Percentiles rank a stretch among this genome's conserved stretches.
Evolutionary conservation across 1,284 basidiomycete species (phyloP).

Genomic region (Microbotryum violaceum): DNA sequence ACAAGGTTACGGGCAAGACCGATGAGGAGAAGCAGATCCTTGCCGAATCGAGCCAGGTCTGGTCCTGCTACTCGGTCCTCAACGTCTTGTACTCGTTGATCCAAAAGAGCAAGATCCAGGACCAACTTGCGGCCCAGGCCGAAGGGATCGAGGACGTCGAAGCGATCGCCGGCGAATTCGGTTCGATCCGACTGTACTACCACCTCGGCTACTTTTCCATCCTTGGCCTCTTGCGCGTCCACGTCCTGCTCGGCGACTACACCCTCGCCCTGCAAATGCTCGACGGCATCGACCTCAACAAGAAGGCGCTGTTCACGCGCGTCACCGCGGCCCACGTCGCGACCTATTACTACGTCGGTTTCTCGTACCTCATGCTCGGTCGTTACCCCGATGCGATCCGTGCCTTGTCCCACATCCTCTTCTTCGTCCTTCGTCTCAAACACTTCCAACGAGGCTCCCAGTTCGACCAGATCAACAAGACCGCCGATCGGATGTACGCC

Average conservation of each 20-base stretch:
- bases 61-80: constrained; percentile 94
- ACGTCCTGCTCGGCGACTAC: constrained; percentile 92
- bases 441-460: constrained; percentile 65
- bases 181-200: constrained; percentile 78
- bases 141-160: constrained; percentile 71
- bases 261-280: constrained; percentile 90
- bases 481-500: constrained; percentile 94
- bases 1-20: constrained; percentile 72
- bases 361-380: constrained; percentile 89
- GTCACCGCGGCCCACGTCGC: constrained; percentile 92
- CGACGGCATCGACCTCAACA: constrained; percentile 83
- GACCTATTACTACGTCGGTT: constrained; percentile 90
- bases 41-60: constrained; percentile 52
- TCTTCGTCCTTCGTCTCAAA: constrained; percentile 56
- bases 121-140: constrained; percentile 76
- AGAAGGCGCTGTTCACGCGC: constrained; percentile 78
- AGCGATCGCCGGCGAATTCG: constrained; percentile 85
- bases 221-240: constrained; percentile 88
- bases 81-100: constrained; percentile 97
- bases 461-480: constrained; percentile 97
- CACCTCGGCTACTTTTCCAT: constrained; percentile 97
- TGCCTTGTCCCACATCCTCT: constrained; percentile 83
- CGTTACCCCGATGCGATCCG: constrained; percentile 93
- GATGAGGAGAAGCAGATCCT: constrained; percentile 82
- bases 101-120: constrained; percentile 91